phyloP scores from a whole-genome alignment of 352 stramenopile genomes.

The Phytophthora vignae region DNA sequence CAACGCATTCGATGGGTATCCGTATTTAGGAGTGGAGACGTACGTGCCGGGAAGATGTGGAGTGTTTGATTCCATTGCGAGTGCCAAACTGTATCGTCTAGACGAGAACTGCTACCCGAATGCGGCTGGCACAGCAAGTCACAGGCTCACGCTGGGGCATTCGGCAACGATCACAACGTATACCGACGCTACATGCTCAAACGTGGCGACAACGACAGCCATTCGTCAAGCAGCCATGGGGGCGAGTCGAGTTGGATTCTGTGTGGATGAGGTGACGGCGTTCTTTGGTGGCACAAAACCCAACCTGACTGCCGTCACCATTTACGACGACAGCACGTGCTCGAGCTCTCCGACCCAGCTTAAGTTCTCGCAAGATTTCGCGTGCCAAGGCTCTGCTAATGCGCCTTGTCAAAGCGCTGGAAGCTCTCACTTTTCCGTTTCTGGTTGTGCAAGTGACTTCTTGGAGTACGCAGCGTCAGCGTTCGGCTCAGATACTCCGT shows the following conservation, averaged over 20 bases:
- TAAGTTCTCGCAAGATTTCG: slow-evolving; percentile 12
- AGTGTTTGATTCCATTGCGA: neutral
- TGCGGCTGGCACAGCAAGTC: slow-evolving; percentile 4
- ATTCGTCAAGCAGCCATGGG: neutral
- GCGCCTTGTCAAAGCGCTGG: neutral
- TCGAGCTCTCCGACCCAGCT: slow-evolving; percentile 2
- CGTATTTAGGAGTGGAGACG: slow-evolving; percentile 14
- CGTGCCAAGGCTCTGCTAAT: neutral
- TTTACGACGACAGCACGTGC: slow-evolving; percentile 16
- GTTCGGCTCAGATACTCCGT: slow-evolving; percentile 15
- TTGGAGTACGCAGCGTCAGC: neutral
- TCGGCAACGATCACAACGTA: slow-evolving; percentile 11
- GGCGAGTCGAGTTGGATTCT: neutral
- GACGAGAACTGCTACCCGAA: slow-evolving; percentile 21
- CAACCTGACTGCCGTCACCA: neutral
- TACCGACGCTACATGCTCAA: slow-evolving; percentile 4
- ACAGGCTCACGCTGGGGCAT: slow-evolving; percentile 9
- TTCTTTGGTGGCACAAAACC: neutral
- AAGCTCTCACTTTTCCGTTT: neutral
- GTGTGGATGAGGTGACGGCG: neutral
- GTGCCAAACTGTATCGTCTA: neutral
- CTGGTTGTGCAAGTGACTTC: neutral
- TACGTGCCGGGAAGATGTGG: slow-evolving; percentile 1
- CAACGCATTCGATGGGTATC: neutral
- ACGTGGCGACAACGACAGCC: neutral